These are phyloP conservation scores for Penicillium hesseltinei DNA, from an alignment of 2,329 filamentous ascomycete species.

Conservation along the genomic window DNA sequence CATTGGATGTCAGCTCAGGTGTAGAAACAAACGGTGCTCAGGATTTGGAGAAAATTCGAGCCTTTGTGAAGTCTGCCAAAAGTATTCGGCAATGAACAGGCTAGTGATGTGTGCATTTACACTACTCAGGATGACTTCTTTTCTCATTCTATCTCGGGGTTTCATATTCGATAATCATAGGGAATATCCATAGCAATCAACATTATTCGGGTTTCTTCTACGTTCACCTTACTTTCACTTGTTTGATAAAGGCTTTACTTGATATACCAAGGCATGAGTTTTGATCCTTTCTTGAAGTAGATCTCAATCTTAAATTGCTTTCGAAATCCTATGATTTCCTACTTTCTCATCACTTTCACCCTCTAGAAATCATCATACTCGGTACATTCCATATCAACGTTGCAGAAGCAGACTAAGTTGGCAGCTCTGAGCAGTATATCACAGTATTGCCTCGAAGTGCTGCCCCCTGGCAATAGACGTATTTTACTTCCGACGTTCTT, in stretches of 20 bases:
- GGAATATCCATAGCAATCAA: background rate
- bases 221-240: background rate
- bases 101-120: background rate
- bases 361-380: too few species aligned
- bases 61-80: slow-evolving; percentile 77
- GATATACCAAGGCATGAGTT: background rate
- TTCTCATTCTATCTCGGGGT: background rate
- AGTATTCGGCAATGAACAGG: slow-evolving; percentile 33
- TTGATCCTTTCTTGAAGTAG: background rate
- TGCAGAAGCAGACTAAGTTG: background rate
- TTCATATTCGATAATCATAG: background rate
- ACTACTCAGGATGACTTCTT: slow-evolving; percentile 5
- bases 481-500: background rate
- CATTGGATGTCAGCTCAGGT: slow-evolving; percentile 91
- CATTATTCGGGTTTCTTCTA: background rate
- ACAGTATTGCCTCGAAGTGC: background rate
- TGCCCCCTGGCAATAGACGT: background rate
- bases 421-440: background rate
- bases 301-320: background rate
- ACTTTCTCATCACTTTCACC: background rate
- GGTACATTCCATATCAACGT: background rate
- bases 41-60: slow-evolving; percentile 73
- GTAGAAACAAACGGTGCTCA: slow-evolving; percentile 84
- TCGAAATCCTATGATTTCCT: background rate
- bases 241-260: background rate